Evolutionary conservation across 106 monocot species (phyloP).

Genomic region (Chionographis japonica): DNA sequence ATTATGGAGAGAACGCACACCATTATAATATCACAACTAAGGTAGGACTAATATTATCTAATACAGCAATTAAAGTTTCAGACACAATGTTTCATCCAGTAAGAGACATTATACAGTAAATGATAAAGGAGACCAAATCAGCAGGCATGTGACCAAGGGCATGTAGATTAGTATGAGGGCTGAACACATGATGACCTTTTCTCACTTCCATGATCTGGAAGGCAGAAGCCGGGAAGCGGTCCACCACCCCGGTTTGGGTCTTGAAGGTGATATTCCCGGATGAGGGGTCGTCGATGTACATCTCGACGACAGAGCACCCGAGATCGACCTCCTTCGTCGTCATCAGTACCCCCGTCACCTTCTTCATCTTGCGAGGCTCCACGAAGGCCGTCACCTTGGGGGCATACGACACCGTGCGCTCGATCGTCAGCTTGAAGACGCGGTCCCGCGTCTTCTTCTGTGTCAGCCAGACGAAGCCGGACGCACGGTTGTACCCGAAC

Average conservation of each 20-base stretch:
- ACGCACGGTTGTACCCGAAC: background rate
- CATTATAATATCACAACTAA: too few relatives aligned
- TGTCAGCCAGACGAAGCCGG: slow-evolving; percentile 15
- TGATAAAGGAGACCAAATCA: too few relatives aligned
- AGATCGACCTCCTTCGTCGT: slow-evolving; percentile 10
- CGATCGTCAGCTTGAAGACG: slow-evolving; percentile 1
- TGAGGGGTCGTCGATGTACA: slow-evolving; percentile 5
- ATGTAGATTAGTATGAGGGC: too few relatives aligned
- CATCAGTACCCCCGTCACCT: slow-evolving; percentile 4
- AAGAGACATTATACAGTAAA: too few relatives aligned
- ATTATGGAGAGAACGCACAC: too few relatives aligned
- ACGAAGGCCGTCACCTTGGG: slow-evolving; percentile 12
- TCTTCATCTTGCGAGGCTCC: slow-evolving; percentile 14
- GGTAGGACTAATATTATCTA: too few relatives aligned
- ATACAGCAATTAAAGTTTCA: too few relatives aligned
- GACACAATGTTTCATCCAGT: too few relatives aligned
- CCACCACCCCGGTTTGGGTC: background rate
- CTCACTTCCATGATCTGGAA: slow-evolving; percentile 11
- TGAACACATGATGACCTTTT: background rate
- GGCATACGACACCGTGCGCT: slow-evolving; percentile 1
- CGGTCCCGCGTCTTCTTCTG: slow-evolving; percentile 20
- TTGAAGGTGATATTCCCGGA: slow-evolving; percentile 13
- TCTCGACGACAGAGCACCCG: slow-evolving; percentile 2
- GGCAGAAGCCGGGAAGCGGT: slow-evolving; percentile 7
- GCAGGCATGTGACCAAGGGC: too few relatives aligned